Base-by-base conservation (phyloP, 2,329 filamentous ascomycete genomes). In the Cladosporium sp. region DNA sequence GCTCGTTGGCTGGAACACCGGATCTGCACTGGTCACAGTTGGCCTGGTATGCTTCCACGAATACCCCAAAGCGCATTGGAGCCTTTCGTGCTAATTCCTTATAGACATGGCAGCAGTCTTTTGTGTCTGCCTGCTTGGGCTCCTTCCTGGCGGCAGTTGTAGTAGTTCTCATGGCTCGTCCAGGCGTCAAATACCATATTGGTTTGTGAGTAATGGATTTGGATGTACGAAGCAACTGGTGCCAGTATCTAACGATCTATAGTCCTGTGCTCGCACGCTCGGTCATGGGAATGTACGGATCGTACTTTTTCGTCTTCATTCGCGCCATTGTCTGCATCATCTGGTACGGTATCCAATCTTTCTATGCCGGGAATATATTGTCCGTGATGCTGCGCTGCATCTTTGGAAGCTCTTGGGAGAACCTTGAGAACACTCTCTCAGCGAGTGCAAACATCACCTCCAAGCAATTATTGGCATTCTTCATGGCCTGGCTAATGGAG, bases 301-400 rank as follows among this genome's bases (percentile, higher is more conserved):
- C 75, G 8, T 82, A 79, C 70, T 82, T 80, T 66, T 79, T 79
- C 64, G 79, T 82, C 16, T 71, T 74, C 30, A 77, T 78, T 10
- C 74, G 80, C 58, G 74, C 77, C 3, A 73, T 78, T 23, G 72
- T 81, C 51, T 79, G 79, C 46, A 76, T 79, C 67, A 76, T 81
- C 56, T 81, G 76, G 76, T 78, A 79, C 62, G 72, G 69, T 26
- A 69, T 76, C 30, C 72, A 76, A 64, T 66, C 59, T 3, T 66
- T 68, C 73, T 72, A 65, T 48, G 68, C 32, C 63, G 70, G 21
- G 64, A 71, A 59, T 58, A 70, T 26, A 73, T 69, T 65, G 68
- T 71, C 67, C 11, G 72, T 72, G 25, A 71, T 73, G 67, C 67
- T 75, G 0, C 61, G 69, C 63, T 71, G 70, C 74, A 67, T 80